Conservation (phyloP, 1,284 basidiomycete species). For the Cryptococcus maquisensis region DNA sequence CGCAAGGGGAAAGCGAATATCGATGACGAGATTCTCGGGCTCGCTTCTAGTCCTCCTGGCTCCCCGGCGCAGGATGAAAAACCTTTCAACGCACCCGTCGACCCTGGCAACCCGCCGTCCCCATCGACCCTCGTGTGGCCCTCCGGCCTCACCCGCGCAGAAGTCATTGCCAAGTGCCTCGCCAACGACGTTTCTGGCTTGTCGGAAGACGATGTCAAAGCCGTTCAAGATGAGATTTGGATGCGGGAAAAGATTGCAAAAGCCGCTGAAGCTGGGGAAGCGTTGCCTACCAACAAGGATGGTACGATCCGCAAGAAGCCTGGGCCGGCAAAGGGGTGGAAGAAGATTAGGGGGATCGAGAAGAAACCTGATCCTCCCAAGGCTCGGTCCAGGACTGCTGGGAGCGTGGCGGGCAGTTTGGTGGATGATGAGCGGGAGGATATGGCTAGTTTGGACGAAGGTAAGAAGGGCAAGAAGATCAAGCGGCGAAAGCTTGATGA, state of each 20-base stretch:
- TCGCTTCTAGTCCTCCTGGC: slow-evolving; percentile 21
- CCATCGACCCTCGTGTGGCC: slow-evolving; percentile 33
- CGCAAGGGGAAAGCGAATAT: slow-evolving; percentile 23
- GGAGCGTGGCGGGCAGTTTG: slow-evolving; percentile 10
- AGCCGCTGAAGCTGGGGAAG: not conserved
- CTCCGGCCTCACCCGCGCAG: slow-evolving; percentile 33
- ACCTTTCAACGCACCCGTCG: not conserved
- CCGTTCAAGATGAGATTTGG: slow-evolving; percentile 47
- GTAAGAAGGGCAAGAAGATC: slow-evolving; percentile 8
- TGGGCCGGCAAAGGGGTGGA: slow-evolving; percentile 47
- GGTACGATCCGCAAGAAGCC: slow-evolving; percentile 47
- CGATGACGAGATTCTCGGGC: slow-evolving; percentile 43
- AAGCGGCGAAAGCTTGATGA: slow-evolving; percentile 21
- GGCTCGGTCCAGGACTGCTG: slow-evolving; percentile 16
- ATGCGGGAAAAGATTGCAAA: slow-evolving; percentile 25
- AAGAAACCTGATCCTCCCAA: slow-evolving; percentile 10
- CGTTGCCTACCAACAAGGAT: slow-evolving; percentile 40
- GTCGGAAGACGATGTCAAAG: slow-evolving; percentile 42
- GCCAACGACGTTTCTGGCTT: slow-evolving; percentile 28
- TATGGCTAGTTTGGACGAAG: slow-evolving; percentile 31
- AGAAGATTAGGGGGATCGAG: slow-evolving; percentile 24
- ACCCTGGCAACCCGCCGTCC: slow-evolving; percentile 12
- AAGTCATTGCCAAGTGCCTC: slow-evolving; percentile 35
- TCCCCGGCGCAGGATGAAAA: slow-evolving; percentile 8
- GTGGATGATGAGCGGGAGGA: slow-evolving; percentile 38